Evolutionary conservation across 768 basidiomycete species (phyloP).

Genomic region (Hemileccinum rubropunctum): DNA sequence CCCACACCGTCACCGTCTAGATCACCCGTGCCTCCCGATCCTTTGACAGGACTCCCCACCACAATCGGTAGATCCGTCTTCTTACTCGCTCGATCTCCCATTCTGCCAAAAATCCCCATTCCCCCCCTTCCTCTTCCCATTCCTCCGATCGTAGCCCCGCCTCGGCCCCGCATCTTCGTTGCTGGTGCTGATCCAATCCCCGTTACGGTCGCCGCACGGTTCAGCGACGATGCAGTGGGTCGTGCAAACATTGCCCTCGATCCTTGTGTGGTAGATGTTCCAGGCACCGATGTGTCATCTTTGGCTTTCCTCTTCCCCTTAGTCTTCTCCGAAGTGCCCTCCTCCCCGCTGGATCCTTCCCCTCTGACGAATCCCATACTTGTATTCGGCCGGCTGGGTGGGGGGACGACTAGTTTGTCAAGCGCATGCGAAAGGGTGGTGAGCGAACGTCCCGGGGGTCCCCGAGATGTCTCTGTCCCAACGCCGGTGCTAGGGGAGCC

Average conservation of each 20-base stretch:
- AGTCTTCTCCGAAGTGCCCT: not conserved
- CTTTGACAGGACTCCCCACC: constrained; percentile 46
- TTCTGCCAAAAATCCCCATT: constrained; percentile 22
- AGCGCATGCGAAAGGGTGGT: constrained; percentile 65
- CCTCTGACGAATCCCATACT: constrained; percentile 60
- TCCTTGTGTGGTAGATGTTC: constrained; percentile 1
- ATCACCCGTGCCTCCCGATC: constrained; percentile 11
- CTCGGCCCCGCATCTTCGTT: constrained; percentile 4
- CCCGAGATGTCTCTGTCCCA: constrained; percentile 1
- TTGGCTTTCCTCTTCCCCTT: constrained; percentile 21
- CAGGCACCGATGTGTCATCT: constrained; percentile 20
- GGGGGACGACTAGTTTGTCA: constrained; percentile 65
- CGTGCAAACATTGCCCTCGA: constrained; percentile 20
- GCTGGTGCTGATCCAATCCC: constrained; percentile 5
- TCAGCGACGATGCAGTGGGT: constrained; percentile 32
- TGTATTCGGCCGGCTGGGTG: constrained; percentile 64
- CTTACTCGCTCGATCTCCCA: constrained; percentile 37
- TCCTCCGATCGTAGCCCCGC: not conserved
- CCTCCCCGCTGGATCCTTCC: constrained; percentile 12
- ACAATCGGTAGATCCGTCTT: constrained; percentile 45
- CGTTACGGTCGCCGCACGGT: constrained; percentile 20
- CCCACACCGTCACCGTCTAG: not conserved
- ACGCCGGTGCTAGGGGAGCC: constrained; percentile 1
- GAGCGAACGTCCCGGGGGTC: constrained; percentile 40
- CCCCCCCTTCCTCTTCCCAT: constrained; percentile 8